phyloP scores from a whole-genome alignment of 2,329 filamentous ascomycete species.

The Penicillium nordicum region DNA sequence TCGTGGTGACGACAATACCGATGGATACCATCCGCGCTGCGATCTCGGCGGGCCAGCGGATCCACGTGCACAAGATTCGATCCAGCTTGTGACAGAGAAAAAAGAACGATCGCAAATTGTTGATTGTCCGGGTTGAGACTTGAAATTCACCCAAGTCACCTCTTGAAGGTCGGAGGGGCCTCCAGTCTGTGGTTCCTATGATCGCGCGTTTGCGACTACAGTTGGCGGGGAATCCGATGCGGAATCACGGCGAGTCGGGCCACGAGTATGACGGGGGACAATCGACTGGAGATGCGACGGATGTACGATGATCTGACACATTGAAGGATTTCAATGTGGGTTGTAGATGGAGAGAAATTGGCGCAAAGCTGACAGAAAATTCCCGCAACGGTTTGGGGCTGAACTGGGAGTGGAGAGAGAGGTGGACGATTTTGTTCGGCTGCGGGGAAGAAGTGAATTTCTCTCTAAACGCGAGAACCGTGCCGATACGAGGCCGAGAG shows the following conservation, averaged over 20 bases:
- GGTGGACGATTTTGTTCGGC: slow-evolving; percentile 17
- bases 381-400: slow-evolving; percentile 24
- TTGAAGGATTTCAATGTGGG: slow-evolving; percentile 17
- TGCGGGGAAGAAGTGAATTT: slow-evolving; percentile 22
- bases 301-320: slow-evolving; percentile 18
- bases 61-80: slow-evolving; percentile 16
- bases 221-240: slow-evolving; percentile 17
- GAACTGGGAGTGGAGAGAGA: slow-evolving; percentile 24
- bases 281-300: slow-evolving; percentile 19
- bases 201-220: slow-evolving; percentile 23
- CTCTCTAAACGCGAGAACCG: background rate
- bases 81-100: background rate
- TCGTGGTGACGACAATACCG: slow-evolving; percentile 14
- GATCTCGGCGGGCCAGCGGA: slow-evolving; percentile 15
- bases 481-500: background rate
- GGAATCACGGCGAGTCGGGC: slow-evolving; percentile 14
- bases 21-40: slow-evolving; percentile 19
- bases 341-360: background rate
- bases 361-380: slow-evolving; percentile 21
- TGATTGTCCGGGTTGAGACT: background rate
- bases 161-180: background rate
- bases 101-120: slow-evolving; percentile 9
- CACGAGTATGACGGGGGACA: slow-evolving; percentile 23
- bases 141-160: background rate
- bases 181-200: slow-evolving; percentile 11